phyloP scores from a whole-genome alignment of 202 grass and related monocot species.

The Cymbopogon flexuosus region DNA sequence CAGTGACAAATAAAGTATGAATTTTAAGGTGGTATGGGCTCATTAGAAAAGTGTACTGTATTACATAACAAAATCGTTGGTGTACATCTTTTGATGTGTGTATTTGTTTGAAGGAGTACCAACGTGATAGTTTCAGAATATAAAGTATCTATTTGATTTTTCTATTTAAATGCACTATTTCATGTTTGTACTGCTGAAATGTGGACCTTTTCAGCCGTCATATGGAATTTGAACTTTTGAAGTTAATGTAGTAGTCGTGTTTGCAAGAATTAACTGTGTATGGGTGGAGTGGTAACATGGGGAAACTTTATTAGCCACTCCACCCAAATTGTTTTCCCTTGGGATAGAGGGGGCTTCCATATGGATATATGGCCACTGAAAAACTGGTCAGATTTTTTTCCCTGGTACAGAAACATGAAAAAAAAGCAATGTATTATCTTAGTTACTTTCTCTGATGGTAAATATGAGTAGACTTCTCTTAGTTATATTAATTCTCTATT shows the following conservation, averaged over 20 bases:
- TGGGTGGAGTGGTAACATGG: no score
- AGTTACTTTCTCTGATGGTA: neutral
- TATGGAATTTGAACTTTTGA: neutral
- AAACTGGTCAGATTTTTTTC: neutral
- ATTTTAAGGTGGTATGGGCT: neutral
- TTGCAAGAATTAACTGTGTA: neutral
- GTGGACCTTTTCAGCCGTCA: neutral
- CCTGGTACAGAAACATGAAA: neutral
- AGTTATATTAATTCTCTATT: neutral
- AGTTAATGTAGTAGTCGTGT: neutral
- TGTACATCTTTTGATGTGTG: constrained; percentile 4
- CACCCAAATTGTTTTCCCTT: neutral
- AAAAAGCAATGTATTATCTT: neutral
- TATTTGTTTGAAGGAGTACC: neutral
- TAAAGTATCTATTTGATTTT: neutral
- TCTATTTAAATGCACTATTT: neutral
- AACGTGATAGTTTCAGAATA: neutral
- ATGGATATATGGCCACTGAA: neutral
- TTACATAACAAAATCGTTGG: neutral
- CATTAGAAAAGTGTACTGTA: neutral
- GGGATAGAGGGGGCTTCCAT: neutral
- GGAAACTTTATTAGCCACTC: neutral
- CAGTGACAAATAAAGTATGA: neutral
- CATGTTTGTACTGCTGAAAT: constrained; percentile 1
- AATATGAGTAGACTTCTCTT: neutral